A percentile compares a stretch with the other conserved stretches of the same genome.
These are phyloP conservation scores for Pseudocercospora vitis DNA, from an alignment of 2,329 filamentous ascomycete species.

Conservation along the genomic window DNA sequence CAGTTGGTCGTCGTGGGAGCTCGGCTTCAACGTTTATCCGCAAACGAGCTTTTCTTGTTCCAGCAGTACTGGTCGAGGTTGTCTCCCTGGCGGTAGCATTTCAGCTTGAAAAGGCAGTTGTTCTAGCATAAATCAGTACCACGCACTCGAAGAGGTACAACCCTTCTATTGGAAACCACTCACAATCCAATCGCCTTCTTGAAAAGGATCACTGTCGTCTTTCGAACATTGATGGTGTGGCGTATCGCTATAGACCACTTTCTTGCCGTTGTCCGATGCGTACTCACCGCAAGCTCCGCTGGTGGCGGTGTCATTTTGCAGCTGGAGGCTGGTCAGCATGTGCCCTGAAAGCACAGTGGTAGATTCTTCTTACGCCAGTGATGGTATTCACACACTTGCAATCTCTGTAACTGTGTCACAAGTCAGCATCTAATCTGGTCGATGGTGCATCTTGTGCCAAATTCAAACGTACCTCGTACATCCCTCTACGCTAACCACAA, in stretches of 20 bases:
- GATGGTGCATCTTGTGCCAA: background rate
- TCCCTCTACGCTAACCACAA: background rate
- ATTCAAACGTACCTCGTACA: background rate
- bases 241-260: background rate
- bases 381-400: slow-evolving; percentile 1
- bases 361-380: background rate
- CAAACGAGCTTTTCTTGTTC: background rate
- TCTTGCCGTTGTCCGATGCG: slow-evolving; percentile 5
- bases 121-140: background rate
- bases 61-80: slow-evolving; percentile 7
- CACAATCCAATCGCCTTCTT: background rate
- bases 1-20: too few species aligned
- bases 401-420: background rate
- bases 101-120: slow-evolving; percentile 2
- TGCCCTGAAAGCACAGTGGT: background rate
- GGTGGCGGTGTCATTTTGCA: slow-evolving; percentile 3
- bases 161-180: too few species aligned
- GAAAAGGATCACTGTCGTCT: background rate
- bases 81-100: slow-evolving; percentile 2
- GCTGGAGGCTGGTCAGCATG: background rate
- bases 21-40: too few species aligned
- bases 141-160: background rate
- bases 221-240: slow-evolving; percentile 2
- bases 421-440: background rate
- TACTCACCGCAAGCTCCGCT: background rate